Conservation (phyloP, 306 rosid genomes). For the Dryas drummondii region DNA sequence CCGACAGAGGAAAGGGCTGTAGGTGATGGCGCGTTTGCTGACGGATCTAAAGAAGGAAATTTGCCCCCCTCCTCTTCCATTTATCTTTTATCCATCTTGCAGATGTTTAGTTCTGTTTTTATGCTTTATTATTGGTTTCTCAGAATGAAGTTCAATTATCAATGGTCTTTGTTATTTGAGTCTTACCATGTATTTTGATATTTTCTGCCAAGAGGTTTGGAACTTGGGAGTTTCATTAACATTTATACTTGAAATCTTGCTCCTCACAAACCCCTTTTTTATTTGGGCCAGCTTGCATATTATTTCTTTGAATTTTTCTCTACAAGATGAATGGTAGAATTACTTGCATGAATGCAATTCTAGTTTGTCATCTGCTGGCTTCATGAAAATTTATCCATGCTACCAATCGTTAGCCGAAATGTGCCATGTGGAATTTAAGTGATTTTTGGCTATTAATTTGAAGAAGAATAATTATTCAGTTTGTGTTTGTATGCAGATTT, state of each 20-base stretch:
- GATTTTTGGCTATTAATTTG: background rate
- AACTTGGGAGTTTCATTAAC: conserved; percentile 33
- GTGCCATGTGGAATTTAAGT: background rate
- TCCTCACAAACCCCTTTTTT: background rate
- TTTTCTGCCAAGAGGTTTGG: conserved; percentile 29
- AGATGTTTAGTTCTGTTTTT: conserved; percentile 21
- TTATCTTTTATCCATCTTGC: conserved; percentile 4
- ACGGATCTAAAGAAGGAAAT: conserved; percentile 7
- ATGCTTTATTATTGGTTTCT: conserved; percentile 29
- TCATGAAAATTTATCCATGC: conserved; percentile 11
- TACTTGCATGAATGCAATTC: conserved; percentile 7
- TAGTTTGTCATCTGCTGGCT: conserved; percentile 10
- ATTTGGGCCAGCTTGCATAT: conserved; percentile 4
- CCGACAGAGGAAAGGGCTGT: no score
- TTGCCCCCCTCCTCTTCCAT: background rate
- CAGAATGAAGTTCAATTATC: conserved; percentile 20
- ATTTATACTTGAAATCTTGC: no score
- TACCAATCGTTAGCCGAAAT: conserved; percentile 8
- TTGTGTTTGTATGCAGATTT: background rate
- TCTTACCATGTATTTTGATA: conserved; percentile 7
- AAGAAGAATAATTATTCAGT: background rate
- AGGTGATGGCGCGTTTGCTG: background rate
- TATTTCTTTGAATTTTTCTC: conserved; percentile 18
- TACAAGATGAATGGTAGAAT: conserved; percentile 8
- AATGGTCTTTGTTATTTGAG: conserved; percentile 26